Conservation (phyloP, 352 stramenopile species). For the Aphanomyces euteiches region DNA sequence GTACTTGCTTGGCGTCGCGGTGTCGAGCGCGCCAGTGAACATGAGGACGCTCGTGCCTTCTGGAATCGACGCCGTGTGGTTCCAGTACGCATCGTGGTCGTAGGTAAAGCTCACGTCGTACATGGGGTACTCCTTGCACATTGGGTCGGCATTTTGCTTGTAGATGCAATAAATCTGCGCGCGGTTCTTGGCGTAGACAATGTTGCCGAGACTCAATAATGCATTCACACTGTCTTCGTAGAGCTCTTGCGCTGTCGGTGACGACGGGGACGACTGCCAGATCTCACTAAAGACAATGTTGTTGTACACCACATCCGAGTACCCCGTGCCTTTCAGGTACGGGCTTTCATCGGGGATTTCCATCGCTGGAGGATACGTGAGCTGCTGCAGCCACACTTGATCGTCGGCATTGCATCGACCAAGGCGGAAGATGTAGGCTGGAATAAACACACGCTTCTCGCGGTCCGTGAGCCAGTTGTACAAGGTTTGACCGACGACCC, state of each 20-base stretch:
- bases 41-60: slow-evolving; percentile 41
- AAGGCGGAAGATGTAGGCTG: slow-evolving; percentile 37
- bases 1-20: slow-evolving; percentile 39
- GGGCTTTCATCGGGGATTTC: slow-evolving; percentile 20
- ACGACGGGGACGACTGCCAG: slow-evolving; percentile 30
- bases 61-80: slow-evolving; percentile 37
- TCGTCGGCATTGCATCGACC: slow-evolving; percentile 37
- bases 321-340: slow-evolving; percentile 14
- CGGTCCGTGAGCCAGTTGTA: slow-evolving; percentile 33
- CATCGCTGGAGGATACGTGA: slow-evolving; percentile 34
- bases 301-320: slow-evolving; percentile 40
- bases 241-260: slow-evolving; percentile 32
- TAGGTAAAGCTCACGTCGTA: slow-evolving; percentile 36
- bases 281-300: slow-evolving; percentile 39
- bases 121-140: background rate
- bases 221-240: slow-evolving; percentile 34
- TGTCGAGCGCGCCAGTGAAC: slow-evolving; percentile 45
- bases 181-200: background rate
- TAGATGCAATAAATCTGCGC: background rate
- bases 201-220: slow-evolving; percentile 19
- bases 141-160: background rate
- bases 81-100: slow-evolving; percentile 37
- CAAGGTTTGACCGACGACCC: slow-evolving; percentile 38
- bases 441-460: slow-evolving; percentile 35
- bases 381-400: slow-evolving; percentile 35